Evolutionary conservation across 495 filamentous ascomycete species (phyloP), one percentile per base, ranked within the genome.

Genomic region (Penicillium coffeae): DNA sequence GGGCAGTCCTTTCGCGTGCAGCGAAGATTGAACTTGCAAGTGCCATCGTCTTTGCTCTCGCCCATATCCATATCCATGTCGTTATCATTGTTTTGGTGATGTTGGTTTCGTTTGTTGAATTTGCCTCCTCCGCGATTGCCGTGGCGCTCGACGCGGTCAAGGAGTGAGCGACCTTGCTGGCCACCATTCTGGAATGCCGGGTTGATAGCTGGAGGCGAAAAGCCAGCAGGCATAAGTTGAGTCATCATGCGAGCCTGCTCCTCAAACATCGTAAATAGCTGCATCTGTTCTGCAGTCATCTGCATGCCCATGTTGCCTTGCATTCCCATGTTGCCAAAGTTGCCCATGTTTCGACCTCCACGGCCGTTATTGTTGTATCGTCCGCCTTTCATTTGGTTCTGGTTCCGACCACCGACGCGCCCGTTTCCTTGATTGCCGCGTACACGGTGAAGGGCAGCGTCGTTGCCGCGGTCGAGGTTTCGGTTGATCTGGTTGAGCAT

Each of bases 1-100:
- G 82, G 84, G 65, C 93, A 99, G 48, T 95, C 89, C 51, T 81
- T 79, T 62, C 94, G 90, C 15, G 84, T 88, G 71, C 93, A 99
- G 41, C 78, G 74, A 25, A 89, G 74, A 68, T 96, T 95, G 72
- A 85, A 99, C 38, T 84, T 88, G 78, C 93, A 99, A 27, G 69
- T 55, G 39, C 32, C 62, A 80, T 72, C 40, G 15, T 69, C 56
- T 32, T 68, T 72, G 53, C 78, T 80, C 52, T 85, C 77, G 51
- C 62, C 59, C 51, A 55, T 59, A 3, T 54, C 33, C 1, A 51
- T 66, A 45, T 75, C 72, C 53, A 76, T 72, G 36, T 77, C 74
- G 32, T 58, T 67, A 42, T 75, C 71, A 30, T 44, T 41, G 15
- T 57, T 57, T 18, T 56, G 47, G 6, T 50, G 39, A 18, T 42